These are phyloP conservation scores for Stemphylium vesicarium DNA, from an alignment of 2,329 filamentous ascomycete species.

Conservation along the genomic window DNA sequence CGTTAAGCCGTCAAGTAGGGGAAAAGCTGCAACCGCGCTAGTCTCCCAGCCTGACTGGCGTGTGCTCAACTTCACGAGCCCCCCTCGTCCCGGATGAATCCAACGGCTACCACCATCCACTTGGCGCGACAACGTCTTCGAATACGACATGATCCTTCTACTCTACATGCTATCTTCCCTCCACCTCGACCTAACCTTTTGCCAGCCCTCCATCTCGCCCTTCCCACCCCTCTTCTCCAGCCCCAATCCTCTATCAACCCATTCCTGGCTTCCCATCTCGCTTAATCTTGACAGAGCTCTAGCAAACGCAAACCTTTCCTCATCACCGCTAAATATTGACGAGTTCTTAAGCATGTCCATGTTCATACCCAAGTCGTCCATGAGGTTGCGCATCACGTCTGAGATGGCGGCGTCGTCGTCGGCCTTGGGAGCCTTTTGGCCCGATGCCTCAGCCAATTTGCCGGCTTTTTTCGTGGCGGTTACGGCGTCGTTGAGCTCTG, in stretches of 20 bases:
- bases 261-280: conserved; percentile 94
- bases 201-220: conserved; percentile 69
- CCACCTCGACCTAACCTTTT: conserved; percentile 69
- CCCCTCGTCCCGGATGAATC: no score
- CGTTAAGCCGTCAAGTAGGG: background rate
- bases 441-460: conserved; percentile 44
- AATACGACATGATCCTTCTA: background rate
- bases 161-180: conserved; percentile 56
- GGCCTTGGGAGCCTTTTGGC: conserved; percentile 10
- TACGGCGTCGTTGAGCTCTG: conserved; percentile 55
- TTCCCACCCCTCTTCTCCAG: conserved; percentile 70
- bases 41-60: background rate
- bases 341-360: conserved; percentile 85
- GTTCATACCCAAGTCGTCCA: conserved; percentile 87
- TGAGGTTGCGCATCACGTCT: conserved; percentile 76
- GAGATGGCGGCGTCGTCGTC: conserved; percentile 61
- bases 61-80: no score
- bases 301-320: conserved; percentile 96
- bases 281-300: conserved; percentile 81
- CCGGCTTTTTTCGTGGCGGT: conserved; percentile 49
- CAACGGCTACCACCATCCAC: background rate
- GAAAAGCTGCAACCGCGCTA: background rate
- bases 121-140: background rate
- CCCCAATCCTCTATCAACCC: conserved; percentile 81
- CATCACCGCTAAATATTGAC: conserved; percentile 88